Conservation (phyloP, 805 yeast species). For the Vanderwaltozyma yarrowii region DNA sequence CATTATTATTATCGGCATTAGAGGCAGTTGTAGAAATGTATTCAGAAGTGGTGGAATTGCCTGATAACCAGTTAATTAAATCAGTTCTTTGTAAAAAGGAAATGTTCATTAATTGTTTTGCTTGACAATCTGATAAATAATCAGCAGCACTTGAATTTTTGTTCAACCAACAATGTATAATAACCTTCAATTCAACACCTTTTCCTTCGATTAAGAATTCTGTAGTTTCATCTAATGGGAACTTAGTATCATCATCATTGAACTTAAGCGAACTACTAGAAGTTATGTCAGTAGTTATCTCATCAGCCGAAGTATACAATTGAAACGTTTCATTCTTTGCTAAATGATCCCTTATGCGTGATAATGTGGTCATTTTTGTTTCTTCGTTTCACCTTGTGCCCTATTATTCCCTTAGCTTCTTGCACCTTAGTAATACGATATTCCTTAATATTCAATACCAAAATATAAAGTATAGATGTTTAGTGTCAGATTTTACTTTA, state of each 20-base stretch:
- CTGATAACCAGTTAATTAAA: slow-evolving; percentile 70
- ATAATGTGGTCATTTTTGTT: slow-evolving; percentile 1
- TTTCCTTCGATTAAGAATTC: slow-evolving; percentile 43
- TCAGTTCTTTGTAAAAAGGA: slow-evolving; percentile 81
- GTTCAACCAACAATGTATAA: slow-evolving; percentile 69
- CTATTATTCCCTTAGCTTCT: too few species aligned
- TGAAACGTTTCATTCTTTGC: slow-evolving; percentile 10
- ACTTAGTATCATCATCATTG: slow-evolving; percentile 12
- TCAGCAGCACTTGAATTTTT: slow-evolving; percentile 70
- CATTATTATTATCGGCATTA: neutral
- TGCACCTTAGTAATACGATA: too few species aligned
- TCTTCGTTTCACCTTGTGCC: too few species aligned
- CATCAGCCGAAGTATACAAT: slow-evolving; percentile 13
- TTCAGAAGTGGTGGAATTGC: slow-evolving; percentile 50
- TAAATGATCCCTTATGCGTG: slow-evolving; percentile 13
- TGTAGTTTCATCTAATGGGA: slow-evolving; percentile 39
- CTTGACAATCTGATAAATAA: slow-evolving; percentile 64
- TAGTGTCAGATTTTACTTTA: too few species aligned
- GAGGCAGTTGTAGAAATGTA: slow-evolving; percentile 17
- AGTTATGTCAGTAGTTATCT: slow-evolving; percentile 29
- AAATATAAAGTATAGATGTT: too few species aligned
- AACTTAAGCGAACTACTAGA: slow-evolving; percentile 28
- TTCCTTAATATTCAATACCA: too few species aligned
- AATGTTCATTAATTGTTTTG: slow-evolving; percentile 53
- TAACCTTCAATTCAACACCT: slow-evolving; percentile 45